A percentile compares a stretch with the other conserved stretches of the same genome.
phyloP scores from a whole-genome alignment of 179 eudicot genomes.

The Beta macrorhiza region DNA sequence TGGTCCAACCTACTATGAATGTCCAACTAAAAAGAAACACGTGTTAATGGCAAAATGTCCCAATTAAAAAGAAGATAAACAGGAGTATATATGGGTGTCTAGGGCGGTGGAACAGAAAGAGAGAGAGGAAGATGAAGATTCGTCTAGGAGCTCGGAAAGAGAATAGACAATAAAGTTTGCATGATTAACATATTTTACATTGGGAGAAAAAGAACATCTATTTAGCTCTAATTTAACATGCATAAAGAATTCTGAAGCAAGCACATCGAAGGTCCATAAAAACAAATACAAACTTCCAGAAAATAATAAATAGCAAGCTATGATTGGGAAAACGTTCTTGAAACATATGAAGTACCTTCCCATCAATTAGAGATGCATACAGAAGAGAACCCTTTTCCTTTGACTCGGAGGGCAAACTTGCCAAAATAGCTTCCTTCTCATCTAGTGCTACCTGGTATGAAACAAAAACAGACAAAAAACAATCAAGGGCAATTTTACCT shows the following conservation, averaged over 20 bases:
- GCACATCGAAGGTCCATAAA: slow-evolving; percentile 14
- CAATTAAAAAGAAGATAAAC: too few relatives aligned
- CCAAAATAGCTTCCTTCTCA: slow-evolving; percentile 82
- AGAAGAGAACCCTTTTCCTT: slow-evolving; percentile 65
- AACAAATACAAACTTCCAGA: slow-evolving; percentile 2
- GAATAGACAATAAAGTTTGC: neutral
- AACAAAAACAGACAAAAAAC: neutral
- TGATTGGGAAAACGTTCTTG: neutral
- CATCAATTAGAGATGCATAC: slow-evolving; percentile 74
- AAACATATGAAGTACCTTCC: slow-evolving; percentile 56
- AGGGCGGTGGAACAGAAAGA: neutral
- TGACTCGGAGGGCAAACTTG: slow-evolving; percentile 65
- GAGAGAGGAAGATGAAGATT: slow-evolving; percentile 4
- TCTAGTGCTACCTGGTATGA: slow-evolving; percentile 71
- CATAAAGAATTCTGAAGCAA: neutral
- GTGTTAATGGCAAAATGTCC: too few relatives aligned
- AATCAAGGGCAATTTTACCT: neutral
- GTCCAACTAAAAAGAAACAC: too few relatives aligned
- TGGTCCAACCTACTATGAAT: too few relatives aligned
- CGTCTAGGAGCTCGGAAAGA: neutral
- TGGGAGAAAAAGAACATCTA: neutral
- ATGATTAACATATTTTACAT: neutral
- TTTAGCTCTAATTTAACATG: neutral
- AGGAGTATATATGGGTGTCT: too few relatives aligned
- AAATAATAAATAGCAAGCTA: neutral